phyloP scores from a whole-genome alignment of 768 basidiomycete genomes.

The Russula emetica region DNA sequence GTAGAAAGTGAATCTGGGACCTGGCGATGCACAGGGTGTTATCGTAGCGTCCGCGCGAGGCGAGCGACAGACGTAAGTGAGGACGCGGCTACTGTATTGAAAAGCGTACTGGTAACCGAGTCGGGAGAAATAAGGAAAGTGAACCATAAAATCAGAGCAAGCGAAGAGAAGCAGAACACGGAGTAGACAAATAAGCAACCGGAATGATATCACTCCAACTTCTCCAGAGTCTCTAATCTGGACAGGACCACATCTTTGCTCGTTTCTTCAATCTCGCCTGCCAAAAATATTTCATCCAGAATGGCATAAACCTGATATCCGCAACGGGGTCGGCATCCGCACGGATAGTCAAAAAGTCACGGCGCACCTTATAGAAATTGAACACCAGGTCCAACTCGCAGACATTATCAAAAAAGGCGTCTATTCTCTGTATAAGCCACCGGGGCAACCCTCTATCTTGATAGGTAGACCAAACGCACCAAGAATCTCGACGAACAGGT shows the following conservation, averaged over 20 bases:
- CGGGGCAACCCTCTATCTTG: slow-evolving; percentile 10
- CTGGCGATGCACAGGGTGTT: neutral
- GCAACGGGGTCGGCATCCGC: neutral
- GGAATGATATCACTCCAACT: slow-evolving; percentile 63
- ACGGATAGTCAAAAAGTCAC: neutral
- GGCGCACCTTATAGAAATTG: slow-evolving; percentile 90
- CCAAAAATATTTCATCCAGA: slow-evolving; percentile 95
- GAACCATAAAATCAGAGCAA: neutral
- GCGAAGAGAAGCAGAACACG: neutral
- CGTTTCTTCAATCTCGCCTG: slow-evolving; percentile 97
- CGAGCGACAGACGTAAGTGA: neutral
- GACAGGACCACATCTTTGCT: slow-evolving; percentile 93
- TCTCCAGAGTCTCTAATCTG: slow-evolving; percentile 88
- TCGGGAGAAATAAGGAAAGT: neutral
- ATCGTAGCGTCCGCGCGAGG: neutral
- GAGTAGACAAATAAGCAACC: neutral
- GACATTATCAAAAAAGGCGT: slow-evolving; percentile 98
- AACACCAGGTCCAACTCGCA: slow-evolving; percentile 98
- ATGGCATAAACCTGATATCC: slow-evolving; percentile 85
- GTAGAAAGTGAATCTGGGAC: neutral
- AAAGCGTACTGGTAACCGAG: neutral
- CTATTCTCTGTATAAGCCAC: slow-evolving; percentile 40
- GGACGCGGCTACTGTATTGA: too few relatives aligned
- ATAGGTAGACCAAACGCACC: slow-evolving; percentile 49
- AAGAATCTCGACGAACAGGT: slow-evolving; percentile 95